Conservation (phyloP, 1,139 yeast genomes). For the Yamadazyma conglobata region DNA sequence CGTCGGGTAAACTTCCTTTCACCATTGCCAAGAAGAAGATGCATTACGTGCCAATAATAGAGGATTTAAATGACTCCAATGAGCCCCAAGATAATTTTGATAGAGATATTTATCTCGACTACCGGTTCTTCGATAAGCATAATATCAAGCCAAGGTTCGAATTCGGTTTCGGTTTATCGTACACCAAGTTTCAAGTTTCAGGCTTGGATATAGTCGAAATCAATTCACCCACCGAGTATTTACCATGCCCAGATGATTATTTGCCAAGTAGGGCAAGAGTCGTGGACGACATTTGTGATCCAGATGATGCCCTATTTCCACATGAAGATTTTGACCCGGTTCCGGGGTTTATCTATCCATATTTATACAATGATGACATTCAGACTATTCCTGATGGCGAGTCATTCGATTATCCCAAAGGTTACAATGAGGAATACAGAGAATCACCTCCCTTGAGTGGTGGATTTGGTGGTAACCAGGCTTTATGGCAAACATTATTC, state of each 20-base stretch:
- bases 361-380: conserved; percentile 44
- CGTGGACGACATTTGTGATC: conserved; percentile 51
- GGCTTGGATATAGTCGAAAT: conserved; percentile 40
- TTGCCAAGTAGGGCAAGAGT: conserved; percentile 36
- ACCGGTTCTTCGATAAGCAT: conserved; percentile 54
- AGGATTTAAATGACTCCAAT: conserved; percentile 33
- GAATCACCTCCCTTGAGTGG: conserved; percentile 47
- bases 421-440: conserved; percentile 42
- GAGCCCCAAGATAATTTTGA: conserved; percentile 50
- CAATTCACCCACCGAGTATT: conserved; percentile 42
- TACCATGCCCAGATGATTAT: conserved; percentile 50
- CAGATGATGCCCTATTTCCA: conserved; percentile 56
- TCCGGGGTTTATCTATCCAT: conserved; percentile 53
- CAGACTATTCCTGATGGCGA: conserved; percentile 37
- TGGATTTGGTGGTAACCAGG: conserved; percentile 51
- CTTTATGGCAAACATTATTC: conserved; percentile 45
- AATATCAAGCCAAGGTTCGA: conserved; percentile 56
- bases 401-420: conserved; percentile 49
- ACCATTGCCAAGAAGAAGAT: conserved; percentile 55
- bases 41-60: conserved; percentile 52
- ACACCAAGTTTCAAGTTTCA: conserved; percentile 44
- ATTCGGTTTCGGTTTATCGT: conserved; percentile 62
- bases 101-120: conserved; percentile 51
- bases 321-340: conserved; percentile 50
- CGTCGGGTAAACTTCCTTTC: conserved; percentile 62